Percentiles rank a stretch among this genome's conserved stretches.
Conservation (phyloP, 106 monocot genomes). For the Amphibolis antarctica region DNA sequence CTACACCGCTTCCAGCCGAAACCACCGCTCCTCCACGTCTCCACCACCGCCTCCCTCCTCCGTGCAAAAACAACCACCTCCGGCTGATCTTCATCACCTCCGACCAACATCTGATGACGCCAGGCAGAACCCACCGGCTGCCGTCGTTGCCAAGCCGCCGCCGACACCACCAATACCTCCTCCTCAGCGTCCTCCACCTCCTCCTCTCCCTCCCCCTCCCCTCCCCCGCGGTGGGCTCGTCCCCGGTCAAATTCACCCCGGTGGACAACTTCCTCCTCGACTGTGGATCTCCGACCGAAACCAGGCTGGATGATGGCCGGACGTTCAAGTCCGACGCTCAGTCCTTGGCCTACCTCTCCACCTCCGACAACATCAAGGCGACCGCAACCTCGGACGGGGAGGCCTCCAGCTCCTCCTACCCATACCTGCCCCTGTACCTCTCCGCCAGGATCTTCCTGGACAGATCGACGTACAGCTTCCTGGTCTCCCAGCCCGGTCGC, state of each 20-base stretch:
- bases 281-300: slow-evolving; percentile 38
- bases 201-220: slow-evolving; percentile 6
- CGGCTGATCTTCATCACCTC: background rate
- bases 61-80: background rate
- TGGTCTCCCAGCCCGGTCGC: slow-evolving; percentile 43
- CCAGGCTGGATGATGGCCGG: slow-evolving; percentile 43
- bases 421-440: slow-evolving; percentile 9
- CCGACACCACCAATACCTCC: background rate
- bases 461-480: slow-evolving; percentile 56
- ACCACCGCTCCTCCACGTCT: background rate
- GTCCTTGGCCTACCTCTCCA: slow-evolving; percentile 51
- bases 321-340: slow-evolving; percentile 56
- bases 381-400: slow-evolving; percentile 13
- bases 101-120: slow-evolving; percentile 5
- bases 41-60: background rate
- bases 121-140: background rate
- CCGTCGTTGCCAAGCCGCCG: background rate
- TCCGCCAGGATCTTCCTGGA: slow-evolving; percentile 52
- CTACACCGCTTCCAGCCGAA: background rate
- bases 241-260: slow-evolving; percentile 27
- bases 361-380: slow-evolving; percentile 47
- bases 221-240: background rate
- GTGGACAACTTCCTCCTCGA: slow-evolving; percentile 52
- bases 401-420: slow-evolving; percentile 3
- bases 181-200: slow-evolving; percentile 7